These are phyloP conservation scores for Mycothermus thermophilus DNA, from an alignment of 495 filamentous ascomycete species.

Conservation along the genomic window DNA sequence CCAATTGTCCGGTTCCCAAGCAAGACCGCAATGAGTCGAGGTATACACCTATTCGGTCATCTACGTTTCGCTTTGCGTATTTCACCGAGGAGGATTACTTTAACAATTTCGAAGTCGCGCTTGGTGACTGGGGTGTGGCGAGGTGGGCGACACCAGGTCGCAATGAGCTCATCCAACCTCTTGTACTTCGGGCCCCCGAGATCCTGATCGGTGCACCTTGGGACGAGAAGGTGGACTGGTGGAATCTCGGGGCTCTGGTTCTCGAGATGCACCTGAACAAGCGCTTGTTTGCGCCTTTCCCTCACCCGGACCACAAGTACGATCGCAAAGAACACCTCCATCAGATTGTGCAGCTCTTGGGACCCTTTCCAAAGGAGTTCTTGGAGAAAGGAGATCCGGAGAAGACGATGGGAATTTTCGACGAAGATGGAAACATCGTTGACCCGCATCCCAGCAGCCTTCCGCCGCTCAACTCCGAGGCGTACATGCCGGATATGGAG, in stretches of 20 bases:
- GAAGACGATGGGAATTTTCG: slow-evolving; percentile 7
- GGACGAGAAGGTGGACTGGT: slow-evolving; percentile 13
- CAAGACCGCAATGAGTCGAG: slow-evolving; percentile 6
- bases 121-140: slow-evolving; percentile 20
- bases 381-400: slow-evolving; percentile 12
- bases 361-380: slow-evolving; percentile 12
- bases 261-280: slow-evolving; percentile 9
- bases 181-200: slow-evolving; percentile 18
- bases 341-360: slow-evolving; percentile 16
- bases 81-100: slow-evolving; percentile 1
- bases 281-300: slow-evolving; percentile 4
- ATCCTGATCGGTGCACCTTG: slow-evolving; percentile 20
- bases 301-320: slow-evolving; percentile 8
- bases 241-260: slow-evolving; percentile 16
- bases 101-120: slow-evolving; percentile 9
- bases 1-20: slow-evolving; percentile 1
- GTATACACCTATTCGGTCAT: slow-evolving; percentile 7
- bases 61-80: slow-evolving; percentile 3
- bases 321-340: slow-evolving; percentile 10
- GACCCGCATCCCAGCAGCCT: neutral
- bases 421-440: slow-evolving; percentile 3
- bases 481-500: slow-evolving; percentile 1
- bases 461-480: slow-evolving; percentile 1
- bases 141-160: slow-evolving; percentile 18
- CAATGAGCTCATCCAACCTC: slow-evolving; percentile 17